Conservation (phyloP, 257 asterid species). For the Scutellaria minor region DNA sequence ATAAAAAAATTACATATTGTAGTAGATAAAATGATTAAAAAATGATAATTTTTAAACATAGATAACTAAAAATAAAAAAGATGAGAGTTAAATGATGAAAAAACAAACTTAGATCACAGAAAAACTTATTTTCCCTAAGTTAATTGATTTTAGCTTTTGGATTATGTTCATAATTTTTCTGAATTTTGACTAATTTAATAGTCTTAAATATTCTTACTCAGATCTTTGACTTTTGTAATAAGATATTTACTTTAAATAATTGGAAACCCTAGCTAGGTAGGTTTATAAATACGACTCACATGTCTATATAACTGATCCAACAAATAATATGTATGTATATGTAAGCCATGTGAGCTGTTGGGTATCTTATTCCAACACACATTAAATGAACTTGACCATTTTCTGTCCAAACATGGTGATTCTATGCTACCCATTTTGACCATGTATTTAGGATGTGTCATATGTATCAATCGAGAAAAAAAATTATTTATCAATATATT, state of each 20-base stretch:
- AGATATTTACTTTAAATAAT: slow-evolving; percentile 12
- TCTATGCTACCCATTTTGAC: not conserved
- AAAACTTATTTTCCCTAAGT: too few species aligned
- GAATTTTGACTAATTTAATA: not conserved
- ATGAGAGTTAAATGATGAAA: too few species aligned
- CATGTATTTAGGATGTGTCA: slow-evolving; percentile 1
- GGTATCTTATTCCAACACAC: slow-evolving; percentile 39
- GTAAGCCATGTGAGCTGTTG: slow-evolving; percentile 62
- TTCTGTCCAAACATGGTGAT: slow-evolving; percentile 40
- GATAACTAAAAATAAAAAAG: too few species aligned
- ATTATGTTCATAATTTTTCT: not conserved
- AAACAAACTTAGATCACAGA: too few species aligned
- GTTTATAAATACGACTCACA: slow-evolving; percentile 17
- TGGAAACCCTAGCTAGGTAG: slow-evolving; percentile 12
- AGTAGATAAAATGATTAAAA: too few species aligned
- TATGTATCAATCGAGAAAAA: too few species aligned
- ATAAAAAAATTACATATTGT: too few species aligned
- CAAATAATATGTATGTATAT: slow-evolving; percentile 36
- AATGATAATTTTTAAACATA: too few species aligned
- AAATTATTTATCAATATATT: too few species aligned
- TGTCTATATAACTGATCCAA: slow-evolving; percentile 24
- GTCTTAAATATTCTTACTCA: not conserved
- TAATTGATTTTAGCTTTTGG: too few species aligned
- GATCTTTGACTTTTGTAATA: slow-evolving; percentile 33
- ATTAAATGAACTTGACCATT: slow-evolving; percentile 45